Evolutionary conservation across 1,284 basidiomycete species (phyloP), one percentile per base, ranked within the genome.

Genomic region (Ceratorhiza oryzae-sativae): DNA sequence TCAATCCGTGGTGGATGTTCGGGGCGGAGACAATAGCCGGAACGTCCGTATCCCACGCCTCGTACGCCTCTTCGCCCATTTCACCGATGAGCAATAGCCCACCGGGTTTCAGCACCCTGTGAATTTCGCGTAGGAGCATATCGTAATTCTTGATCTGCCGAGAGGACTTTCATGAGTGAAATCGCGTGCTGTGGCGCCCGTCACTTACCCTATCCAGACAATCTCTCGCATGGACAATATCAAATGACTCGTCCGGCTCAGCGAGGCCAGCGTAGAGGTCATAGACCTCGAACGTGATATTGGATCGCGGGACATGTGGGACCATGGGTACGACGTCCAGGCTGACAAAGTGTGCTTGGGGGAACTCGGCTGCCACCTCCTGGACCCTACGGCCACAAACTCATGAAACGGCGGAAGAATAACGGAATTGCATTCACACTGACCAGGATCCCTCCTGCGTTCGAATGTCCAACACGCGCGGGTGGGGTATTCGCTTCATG

Each of bases 231-330:
- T 71, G 67, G 1, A 71, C 32, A 2, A 59, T 25, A 34, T 71
- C 67, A 60, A 71, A 71, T 51, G 67, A 71, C 30, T 71, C 67
- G 36, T 60, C 67, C 18, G 67, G 67, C 51, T 56, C 67, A 10
- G 56, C 67, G 5, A 71, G 25, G 1, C 56, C 67, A 27, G 51
- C 51, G 42, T 71, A 71, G 10, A 71, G 20, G 34, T 71, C 42
- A 34, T 71, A 71, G 3, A 71, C 56, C 32, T 71, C 67, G 32
- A 71, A 71, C 12, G 56, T 71, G 1, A 71, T 36, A 30, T 71
- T 71, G 5, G 67, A 30, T 20, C 45, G 4, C 2, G 55, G 67
- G 5, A 25, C n/a, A 30, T 71, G 67, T 2, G 67, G 67, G 1
- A 60, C 23, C 56, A 71, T 56, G 25, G 67, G 67, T 1, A 60